phyloP scores from a whole-genome alignment of 2,329 filamentous ascomycete species.

The Ophiostoma novo-ulmi region DNA sequence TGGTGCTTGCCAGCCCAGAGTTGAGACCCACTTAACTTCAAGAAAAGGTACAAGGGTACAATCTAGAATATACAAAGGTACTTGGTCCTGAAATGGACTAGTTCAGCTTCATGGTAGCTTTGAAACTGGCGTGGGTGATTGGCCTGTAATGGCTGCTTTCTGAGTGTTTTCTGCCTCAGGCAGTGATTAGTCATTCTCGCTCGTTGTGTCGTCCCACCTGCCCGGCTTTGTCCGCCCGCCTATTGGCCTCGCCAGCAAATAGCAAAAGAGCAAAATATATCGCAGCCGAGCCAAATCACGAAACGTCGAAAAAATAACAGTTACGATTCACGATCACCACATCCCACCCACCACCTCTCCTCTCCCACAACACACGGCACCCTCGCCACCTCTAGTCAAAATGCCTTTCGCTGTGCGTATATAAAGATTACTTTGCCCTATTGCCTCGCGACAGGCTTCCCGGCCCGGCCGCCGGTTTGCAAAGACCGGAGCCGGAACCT shows the following conservation, averaged over 20 bases:
- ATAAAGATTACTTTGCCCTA: neutral
- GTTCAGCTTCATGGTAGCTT: conserved; percentile 15
- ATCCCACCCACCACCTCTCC: neutral
- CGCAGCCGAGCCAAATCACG: conserved; percentile 11
- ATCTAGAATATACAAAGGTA: neutral
- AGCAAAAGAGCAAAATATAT: conserved; percentile 30
- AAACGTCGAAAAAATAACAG: neutral
- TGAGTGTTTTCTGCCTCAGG: conserved; percentile 18
- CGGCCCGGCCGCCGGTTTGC: neutral
- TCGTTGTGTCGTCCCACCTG: conserved; percentile 2
- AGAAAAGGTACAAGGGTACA: conserved; percentile 16
- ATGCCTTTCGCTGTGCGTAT: conserved; percentile 4
- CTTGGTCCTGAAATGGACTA: neutral
- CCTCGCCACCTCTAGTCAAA: neutral
- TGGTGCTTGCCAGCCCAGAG: neutral
- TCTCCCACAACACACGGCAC: neutral
- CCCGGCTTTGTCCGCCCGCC: conserved; percentile 33
- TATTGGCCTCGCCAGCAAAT: conserved; percentile 14
- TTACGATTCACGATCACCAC: neutral
- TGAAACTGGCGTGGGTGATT: conserved; percentile 27
- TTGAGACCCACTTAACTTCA: conserved; percentile 1
- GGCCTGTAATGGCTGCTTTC: conserved; percentile 16
- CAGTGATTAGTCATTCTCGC: conserved; percentile 6
- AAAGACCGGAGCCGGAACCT: neutral
- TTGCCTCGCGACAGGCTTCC: neutral